Conservation (phyloP, 129 eudicot species). For the Arctium lappa region DNA sequence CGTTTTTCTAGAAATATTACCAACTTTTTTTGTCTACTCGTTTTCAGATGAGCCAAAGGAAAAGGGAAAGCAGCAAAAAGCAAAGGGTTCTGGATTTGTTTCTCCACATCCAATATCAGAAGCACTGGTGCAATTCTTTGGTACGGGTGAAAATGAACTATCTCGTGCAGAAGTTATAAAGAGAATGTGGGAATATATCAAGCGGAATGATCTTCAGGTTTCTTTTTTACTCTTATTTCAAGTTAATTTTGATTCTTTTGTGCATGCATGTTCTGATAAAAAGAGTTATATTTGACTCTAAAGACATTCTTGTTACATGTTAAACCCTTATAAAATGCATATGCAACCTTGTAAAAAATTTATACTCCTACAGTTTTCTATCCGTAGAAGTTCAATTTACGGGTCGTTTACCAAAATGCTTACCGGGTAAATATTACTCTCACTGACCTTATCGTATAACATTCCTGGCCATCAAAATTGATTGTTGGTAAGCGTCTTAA, state of each 20-base stretch:
- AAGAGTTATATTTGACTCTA: neutral
- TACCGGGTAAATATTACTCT: too few relatives aligned
- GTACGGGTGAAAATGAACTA: constrained; percentile 42
- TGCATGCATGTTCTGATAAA: neutral
- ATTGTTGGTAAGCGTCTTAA: too few relatives aligned
- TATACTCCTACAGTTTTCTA: neutral
- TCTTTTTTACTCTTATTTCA: constrained; percentile 1
- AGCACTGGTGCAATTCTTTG: constrained; percentile 41
- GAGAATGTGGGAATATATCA: constrained; percentile 56
- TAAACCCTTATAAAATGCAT: neutral
- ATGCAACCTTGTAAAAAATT: neutral
- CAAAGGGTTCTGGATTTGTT: constrained; percentile 43
- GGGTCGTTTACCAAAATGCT: too few relatives aligned
- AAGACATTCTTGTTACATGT: neutral
- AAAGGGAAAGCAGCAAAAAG: constrained; percentile 33
- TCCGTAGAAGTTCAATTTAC: neutral
- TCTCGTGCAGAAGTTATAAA: constrained; percentile 48
- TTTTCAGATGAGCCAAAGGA: constrained; percentile 32
- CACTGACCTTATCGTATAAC: too few relatives aligned
- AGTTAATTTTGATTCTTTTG: neutral
- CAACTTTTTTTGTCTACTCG: constrained; percentile 1
- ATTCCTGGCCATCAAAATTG: too few relatives aligned
- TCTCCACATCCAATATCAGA: constrained; percentile 46
- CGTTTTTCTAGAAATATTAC: neutral
- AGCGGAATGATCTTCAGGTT: constrained; percentile 52